Base-by-base conservation (phyloP, 768 basidiomycete species). In the Leccinum fibrillosum region DNA sequence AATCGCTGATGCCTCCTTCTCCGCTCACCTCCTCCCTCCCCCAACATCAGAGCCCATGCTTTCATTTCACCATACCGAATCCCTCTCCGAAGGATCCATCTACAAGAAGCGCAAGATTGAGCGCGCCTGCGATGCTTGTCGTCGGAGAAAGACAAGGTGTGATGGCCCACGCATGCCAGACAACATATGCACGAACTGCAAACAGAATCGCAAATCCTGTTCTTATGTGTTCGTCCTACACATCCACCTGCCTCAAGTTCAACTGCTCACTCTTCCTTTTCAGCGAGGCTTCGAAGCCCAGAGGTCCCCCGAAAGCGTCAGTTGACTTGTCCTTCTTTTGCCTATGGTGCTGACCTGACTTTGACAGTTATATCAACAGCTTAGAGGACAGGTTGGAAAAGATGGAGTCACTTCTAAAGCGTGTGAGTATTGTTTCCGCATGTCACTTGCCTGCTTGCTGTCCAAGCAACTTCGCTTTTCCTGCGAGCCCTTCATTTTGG, bases 241-340 rank as follows among this genome's bases (percentile, higher is more conserved):
- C 37, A 53, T 10, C 32, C 34, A 34, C 32, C 37, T 37, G 25
- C 30, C 39, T 48, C 47, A 17, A 48, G 7, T 7, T 0, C 45
- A 37, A 12, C 54, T 28, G 7, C 56, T 66, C 0, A 68, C 47
- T 32, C 11, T 2, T 49, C 49, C 44, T 47, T 47, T 44, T 28
- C 49, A 86, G 85, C n/a, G 86, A 86, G 68, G 76, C 75, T 2
- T 86, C 86, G 4, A 82, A 83, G 61, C 85, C 85, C 57, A 78
- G 86, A 54, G 85, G 85, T 0, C 86, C 86, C 23, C 82, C 86
- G 5, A 88, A 88, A 72, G 84, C 82, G 83, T 88, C 59, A 64
- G 85, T 78, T 53, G 13, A 52, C 52, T 47, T 4, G 23, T 21
- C 42, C 8, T 9, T 6, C 23, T 6, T 32, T 49, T n/a, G 21